Conservation (phyloP, 495 filamentous ascomycete species). For the Aspergillus sclerotioniger region DNA sequence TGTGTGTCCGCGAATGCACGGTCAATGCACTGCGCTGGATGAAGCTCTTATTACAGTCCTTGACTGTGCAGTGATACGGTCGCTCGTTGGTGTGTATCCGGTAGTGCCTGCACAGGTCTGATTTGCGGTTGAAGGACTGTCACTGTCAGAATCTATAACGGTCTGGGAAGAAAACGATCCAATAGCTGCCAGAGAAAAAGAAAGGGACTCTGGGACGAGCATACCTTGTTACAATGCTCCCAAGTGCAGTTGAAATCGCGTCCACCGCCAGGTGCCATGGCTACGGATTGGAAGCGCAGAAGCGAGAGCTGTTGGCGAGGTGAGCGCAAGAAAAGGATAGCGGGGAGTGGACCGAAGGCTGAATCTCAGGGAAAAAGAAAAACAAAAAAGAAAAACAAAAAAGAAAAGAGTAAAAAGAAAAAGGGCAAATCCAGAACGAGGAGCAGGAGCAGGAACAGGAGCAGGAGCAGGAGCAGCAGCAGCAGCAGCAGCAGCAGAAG, state of each 20-base stretch:
- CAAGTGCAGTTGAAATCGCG: constrained; percentile 50
- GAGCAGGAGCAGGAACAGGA: not conserved
- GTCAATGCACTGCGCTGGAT: constrained; percentile 87
- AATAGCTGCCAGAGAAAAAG: not conserved
- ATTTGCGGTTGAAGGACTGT: constrained; percentile 91
- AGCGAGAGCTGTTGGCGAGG: not conserved
- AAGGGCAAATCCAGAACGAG: not conserved
- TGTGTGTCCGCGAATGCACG: constrained; percentile 83
- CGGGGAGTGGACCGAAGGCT: not conserved
- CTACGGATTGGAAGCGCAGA: constrained; percentile 9
- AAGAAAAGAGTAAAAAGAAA: constrained; percentile 4
- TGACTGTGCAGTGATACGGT: constrained; percentile 69
- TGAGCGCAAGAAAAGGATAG: constrained; percentile 1
- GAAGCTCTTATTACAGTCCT: constrained; percentile 81
- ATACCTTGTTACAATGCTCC: constrained; percentile 48
- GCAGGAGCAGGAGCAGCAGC: too few relatives aligned
- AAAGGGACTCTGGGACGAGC: not conserved
- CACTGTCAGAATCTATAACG: constrained; percentile 1
- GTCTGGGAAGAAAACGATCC: too few relatives aligned
- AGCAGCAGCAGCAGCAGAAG: not conserved
- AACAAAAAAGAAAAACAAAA: not conserved
- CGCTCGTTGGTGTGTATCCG: constrained; percentile 90
- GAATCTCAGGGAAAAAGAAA: not conserved
- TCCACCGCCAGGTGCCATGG: constrained; percentile 45
- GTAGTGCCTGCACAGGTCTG: constrained; percentile 83